phyloP scores from a whole-genome alignment of 805 yeast genomes.

The Starmerella geochares region DNA sequence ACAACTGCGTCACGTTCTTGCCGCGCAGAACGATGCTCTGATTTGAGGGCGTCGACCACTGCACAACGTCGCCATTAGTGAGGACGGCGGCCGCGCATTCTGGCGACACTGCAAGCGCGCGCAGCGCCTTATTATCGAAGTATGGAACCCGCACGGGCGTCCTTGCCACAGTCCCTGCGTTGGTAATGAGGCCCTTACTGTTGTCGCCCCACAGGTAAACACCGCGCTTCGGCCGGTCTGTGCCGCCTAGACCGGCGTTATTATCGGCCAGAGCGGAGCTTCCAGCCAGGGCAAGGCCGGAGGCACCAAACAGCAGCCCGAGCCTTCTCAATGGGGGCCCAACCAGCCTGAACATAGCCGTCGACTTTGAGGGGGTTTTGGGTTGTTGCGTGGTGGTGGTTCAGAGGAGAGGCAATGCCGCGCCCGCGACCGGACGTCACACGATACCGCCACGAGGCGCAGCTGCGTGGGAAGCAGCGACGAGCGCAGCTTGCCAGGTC shows the following conservation, averaged over 20 bases:
- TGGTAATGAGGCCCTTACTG: constrained; percentile 32
- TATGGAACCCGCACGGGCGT: constrained; percentile 51
- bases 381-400: too few species aligned
- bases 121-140: constrained; percentile 52
- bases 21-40: constrained; percentile 39
- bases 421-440: too few species aligned
- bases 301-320: not conserved
- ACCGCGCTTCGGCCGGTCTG: constrained; percentile 31
- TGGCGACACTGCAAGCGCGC: constrained; percentile 46
- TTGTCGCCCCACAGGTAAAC: constrained; percentile 58
- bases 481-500: too few species aligned
- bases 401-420: not conserved
- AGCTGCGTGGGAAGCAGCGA: too few species aligned
- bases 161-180: constrained; percentile 32
- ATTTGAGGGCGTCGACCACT: constrained; percentile 40
- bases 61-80: constrained; percentile 59
- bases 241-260: not conserved
- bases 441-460: too few species aligned
- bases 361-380: too few species aligned
- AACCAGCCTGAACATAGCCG: not conserved
- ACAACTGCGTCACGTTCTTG: constrained; percentile 32
- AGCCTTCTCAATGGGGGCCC: not conserved
- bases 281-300: not conserved
- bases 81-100: constrained; percentile 47
- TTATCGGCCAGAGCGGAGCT: not conserved